A percentile compares a stretch with the other conserved stretches of the same genome.
Conservation (phyloP, 2,329 filamentous ascomycete species). For the Pseudogymnoascus sp. region DNA sequence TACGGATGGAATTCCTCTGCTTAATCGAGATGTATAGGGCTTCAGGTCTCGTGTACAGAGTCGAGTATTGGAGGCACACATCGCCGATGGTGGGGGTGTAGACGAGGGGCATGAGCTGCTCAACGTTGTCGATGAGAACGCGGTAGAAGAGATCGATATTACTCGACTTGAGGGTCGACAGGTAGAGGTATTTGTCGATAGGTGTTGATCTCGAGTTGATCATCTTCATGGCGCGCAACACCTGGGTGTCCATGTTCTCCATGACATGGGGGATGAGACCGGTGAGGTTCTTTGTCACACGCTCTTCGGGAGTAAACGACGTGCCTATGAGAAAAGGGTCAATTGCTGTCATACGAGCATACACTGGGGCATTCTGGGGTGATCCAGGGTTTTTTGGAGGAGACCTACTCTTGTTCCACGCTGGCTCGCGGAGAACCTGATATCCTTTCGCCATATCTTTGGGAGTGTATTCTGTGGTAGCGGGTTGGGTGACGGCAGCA, state of each 20-base stretch:
- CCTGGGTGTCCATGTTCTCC: conserved; percentile 52
- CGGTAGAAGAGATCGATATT: conserved; percentile 80
- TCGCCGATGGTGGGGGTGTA: conserved; percentile 91
- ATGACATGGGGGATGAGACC: conserved; percentile 57
- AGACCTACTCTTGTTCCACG: conserved; percentile 56
- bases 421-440: conserved; percentile 52
- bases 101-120: conserved; percentile 74
- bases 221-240: conserved; percentile 62
- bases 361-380: conserved; percentile 9
- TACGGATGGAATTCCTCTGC: conserved; percentile 81
- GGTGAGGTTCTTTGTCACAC: conserved; percentile 55
- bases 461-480: conserved; percentile 44
- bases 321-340: conserved; percentile 38
- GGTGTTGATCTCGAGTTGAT: conserved; percentile 59
- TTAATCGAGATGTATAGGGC: conserved; percentile 93
- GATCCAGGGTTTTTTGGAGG: conserved; percentile 4
- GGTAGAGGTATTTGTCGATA: conserved; percentile 78
- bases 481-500: conserved; percentile 45
- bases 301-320: conserved; percentile 56
- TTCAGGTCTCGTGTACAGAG: conserved; percentile 90
- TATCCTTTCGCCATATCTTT: conserved; percentile 47
- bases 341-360: conserved; percentile 10
- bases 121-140: conserved; percentile 65
- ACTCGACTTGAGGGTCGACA: conserved; percentile 64
- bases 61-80: conserved; percentile 92